Evolutionary conservation across 139 green algal species (phyloP), one percentile per base, ranked within the genome.

Genomic region (Tetradesmus lagerheimii): DNA sequence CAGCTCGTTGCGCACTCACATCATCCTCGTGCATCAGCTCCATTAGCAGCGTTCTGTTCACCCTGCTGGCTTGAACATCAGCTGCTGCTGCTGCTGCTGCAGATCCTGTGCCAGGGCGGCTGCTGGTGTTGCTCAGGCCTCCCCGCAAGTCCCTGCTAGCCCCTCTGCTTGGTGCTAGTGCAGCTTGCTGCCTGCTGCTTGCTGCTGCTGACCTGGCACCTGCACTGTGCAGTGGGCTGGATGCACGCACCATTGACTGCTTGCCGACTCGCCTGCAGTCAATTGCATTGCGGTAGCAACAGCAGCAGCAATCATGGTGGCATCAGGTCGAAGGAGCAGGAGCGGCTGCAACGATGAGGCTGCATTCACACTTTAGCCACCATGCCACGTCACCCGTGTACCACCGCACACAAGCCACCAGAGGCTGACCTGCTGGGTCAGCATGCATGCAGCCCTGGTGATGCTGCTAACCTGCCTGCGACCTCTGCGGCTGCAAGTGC

Each of bases 21-120:
- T 89, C 85, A 45, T 89, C 85, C 53, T 89, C 38, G 29, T 50
- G 85, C 43, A 83, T 67, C 71, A 89, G 41, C 85, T 89, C 85
- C 85, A 82, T 27, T 71, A 82, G 66, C 37, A 89, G 64, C 3
- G 83, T 89, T 0, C 83, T 35, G 39, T 89, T 89, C 16, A 81
- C 64, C 9, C 15, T 34, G 38, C 20, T 53, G 20, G 23, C 38
- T 14, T 50, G 34, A 45, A 57, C 76, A 45, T 50, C 76, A 45
- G 66, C 66, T 34, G 29, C 66, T 38, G 66, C 66, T 12, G 66
- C 66, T 76, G 66, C 6, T 38, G 47, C 50, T 15, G 50, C 50
- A 53, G 47, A 29, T 67, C 38, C 27, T 43, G 27, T n/a, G 71
- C 18, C 34, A 20, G 8, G 34, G 27, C n/a, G 11, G 71, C n/a